A percentile compares a stretch with the other conserved stretches of the same genome.
phyloP scores from a whole-genome alignment of 1,284 basidiomycete species.

The Ganoderma multipileum region DNA sequence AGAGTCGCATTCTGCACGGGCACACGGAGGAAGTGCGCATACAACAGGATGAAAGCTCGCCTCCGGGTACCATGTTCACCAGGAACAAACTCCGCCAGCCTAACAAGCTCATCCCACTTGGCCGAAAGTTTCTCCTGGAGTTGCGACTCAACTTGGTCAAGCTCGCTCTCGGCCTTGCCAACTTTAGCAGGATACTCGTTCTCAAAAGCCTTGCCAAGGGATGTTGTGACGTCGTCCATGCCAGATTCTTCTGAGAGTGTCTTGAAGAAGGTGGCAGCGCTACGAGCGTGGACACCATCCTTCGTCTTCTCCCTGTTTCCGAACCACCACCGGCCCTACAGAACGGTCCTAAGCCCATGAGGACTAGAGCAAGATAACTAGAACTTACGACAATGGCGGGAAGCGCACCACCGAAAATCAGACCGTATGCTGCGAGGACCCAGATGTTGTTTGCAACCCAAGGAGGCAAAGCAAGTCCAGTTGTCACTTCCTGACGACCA shows the following conservation, averaged over 20 bases:
- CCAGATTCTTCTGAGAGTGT: conserved; percentile 82
- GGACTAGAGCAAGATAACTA: conserved; percentile 8
- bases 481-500: conserved; percentile 92
- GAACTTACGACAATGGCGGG: conserved; percentile 82
- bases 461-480: conserved; percentile 95
- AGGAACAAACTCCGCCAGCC: conserved; percentile 47
- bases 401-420: conserved; percentile 87
- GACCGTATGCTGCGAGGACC: conserved; percentile 89
- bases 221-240: conserved; percentile 77
- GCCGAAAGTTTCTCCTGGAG: conserved; percentile 57
- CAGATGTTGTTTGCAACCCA: conserved; percentile 96
- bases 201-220: conserved; percentile 79
- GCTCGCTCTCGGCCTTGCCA: conserved; percentile 45
- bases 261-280: conserved; percentile 93
- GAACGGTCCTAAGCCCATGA: conserved; percentile 7
- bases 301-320: conserved; percentile 91
- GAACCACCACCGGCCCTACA: conserved; percentile 96
- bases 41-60: conserved; percentile 78
- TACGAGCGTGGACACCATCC: conserved; percentile 86
- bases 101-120: conserved; percentile 58
- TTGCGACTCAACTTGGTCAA: conserved; percentile 65
- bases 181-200: conserved; percentile 50
- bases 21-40: conserved; percentile 87
- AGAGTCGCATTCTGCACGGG: conserved; percentile 64
- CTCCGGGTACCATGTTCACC: conserved; percentile 44